Conservation (phyloP, 228 moss, liverwort and hornwort species). For the Sphagnum fallax region DNA sequence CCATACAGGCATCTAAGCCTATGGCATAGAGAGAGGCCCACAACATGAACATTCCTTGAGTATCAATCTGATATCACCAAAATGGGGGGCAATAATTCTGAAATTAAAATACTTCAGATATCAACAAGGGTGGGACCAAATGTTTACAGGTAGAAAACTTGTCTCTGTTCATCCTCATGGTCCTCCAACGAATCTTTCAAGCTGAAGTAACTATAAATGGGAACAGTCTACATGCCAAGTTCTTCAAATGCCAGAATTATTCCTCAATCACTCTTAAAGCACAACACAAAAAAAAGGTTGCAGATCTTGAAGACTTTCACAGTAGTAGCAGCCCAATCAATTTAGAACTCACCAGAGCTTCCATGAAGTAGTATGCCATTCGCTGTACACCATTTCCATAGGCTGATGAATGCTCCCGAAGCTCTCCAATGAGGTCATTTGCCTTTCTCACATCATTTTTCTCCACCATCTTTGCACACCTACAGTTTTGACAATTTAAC, state of each 20-base stretch:
- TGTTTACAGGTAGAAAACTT: no score
- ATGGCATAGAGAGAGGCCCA: no score
- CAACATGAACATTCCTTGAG: no score
- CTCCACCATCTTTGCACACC: constrained; percentile 39
- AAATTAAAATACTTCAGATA: no score
- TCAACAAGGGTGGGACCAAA: no score
- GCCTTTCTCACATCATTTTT: constrained; percentile 30
- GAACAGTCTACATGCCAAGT: not conserved
- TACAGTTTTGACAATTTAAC: not conserved
- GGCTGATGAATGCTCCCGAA: constrained; percentile 27
- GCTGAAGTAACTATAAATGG: no score
- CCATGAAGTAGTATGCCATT: constrained; percentile 47
- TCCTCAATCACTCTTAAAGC: not conserved
- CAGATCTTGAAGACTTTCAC: not conserved
- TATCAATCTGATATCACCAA: no score
- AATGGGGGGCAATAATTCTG: no score
- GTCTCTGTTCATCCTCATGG: no score
- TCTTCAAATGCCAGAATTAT: not conserved
- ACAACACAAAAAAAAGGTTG: no score
- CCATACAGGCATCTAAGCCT: no score
- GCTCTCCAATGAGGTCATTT: constrained; percentile 27
- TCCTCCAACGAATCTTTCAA: no score
- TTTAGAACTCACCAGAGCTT: constrained; percentile 31
- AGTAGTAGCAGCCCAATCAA: not conserved
- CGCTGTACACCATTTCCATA: constrained; percentile 20